Conservation (phyloP, 192 early-diverging fungal species). For the Coemansia nantahalensis region DNA sequence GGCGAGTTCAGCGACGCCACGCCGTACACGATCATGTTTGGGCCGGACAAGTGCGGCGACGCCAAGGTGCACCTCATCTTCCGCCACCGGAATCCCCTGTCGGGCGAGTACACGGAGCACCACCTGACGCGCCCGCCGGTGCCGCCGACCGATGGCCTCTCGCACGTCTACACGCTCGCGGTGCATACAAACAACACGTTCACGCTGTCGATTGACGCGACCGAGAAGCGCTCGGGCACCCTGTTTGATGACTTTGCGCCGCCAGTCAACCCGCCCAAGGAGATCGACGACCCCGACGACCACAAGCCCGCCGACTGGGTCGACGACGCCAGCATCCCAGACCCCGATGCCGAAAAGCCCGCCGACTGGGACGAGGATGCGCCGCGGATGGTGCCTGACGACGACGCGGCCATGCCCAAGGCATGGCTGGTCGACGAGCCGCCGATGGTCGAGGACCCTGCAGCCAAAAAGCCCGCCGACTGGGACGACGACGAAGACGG, state of each 20-base stretch:
- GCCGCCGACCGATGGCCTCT: slow-evolving; percentile 64
- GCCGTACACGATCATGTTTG: slow-evolving; percentile 91
- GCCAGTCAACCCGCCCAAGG: slow-evolving; percentile 84
- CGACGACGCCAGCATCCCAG: slow-evolving; percentile 77
- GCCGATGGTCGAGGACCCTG: slow-evolving; percentile 70
- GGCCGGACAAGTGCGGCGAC: slow-evolving; percentile 90
- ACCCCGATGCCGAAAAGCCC: slow-evolving; percentile 73
- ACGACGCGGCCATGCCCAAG: slow-evolving; percentile 75
- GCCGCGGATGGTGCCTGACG: slow-evolving; percentile 71
- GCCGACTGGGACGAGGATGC: slow-evolving; percentile 89
- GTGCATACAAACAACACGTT: slow-evolving; percentile 81
- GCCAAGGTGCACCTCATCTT: slow-evolving; percentile 95
- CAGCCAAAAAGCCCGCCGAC: slow-evolving; percentile 79
- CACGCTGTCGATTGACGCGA: slow-evolving; percentile 73
- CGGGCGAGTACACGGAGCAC: slow-evolving; percentile 81
- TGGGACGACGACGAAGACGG: slow-evolving; percentile 95
- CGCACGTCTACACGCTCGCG: slow-evolving; percentile 80
- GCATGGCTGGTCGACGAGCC: slow-evolving; percentile 87
- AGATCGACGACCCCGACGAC: slow-evolving; percentile 74
- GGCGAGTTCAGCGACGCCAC: slow-evolving; percentile 80
- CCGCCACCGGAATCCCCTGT: slow-evolving; percentile 83
- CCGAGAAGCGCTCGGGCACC: slow-evolving; percentile 61
- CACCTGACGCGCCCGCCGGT: slow-evolving; percentile 69
- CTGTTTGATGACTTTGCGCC: slow-evolving; percentile 78
- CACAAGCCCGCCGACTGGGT: slow-evolving; percentile 88